Base-by-base conservation (phyloP, 108 stramenopile genomes). In the Craspedostauros australis region DNA sequence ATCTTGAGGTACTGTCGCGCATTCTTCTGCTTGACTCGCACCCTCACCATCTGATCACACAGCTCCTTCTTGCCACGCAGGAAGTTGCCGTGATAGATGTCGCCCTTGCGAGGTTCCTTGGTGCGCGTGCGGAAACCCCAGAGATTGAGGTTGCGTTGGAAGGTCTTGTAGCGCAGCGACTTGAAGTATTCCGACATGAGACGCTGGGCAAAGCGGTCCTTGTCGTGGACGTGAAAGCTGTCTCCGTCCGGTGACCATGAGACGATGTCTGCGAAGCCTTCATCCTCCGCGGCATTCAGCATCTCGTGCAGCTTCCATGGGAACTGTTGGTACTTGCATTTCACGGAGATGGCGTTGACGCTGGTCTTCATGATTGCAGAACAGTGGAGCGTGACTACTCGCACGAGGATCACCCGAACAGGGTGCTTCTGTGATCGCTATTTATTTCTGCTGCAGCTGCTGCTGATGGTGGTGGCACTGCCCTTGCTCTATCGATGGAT, bases 121-220 rank as follows among this genome's bases (percentile, higher is more conserved):
- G 50, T 39, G 3, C 26, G 52, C 16, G 36, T 36, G 18, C 29
- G 8, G 25, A 62, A 62, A 12, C 50, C 25, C 22, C 34, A 62
- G 18, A 62, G 50, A 12, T 37, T 51, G 21, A 92, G 64, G 49
- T 92, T 84, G 22, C 91, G 54, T 48, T 85, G 82, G 46, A 89
- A 89, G 33, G 78, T 75, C 21, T 80, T 64, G 57, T 68, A 72
- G 63, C 84, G 84, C 40, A 75, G 78, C 36, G 75, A 80, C 19
- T 61, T 64, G 49, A 94, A 94, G 64, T 85, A 85, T 7, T 62
- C 45, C 5, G 82, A 80, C 79, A 91, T 66, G 29, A 87, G 34
- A 15, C 64, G 33, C 11, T 65, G 49, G 5, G 67, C 70, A 31
- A 82, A 78, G 18, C 52, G 60, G 20, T 66, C 49, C 19, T 58